Base-by-base conservation (phyloP, 495 filamentous ascomycete species). In the Aspergillus hancockii region DNA sequence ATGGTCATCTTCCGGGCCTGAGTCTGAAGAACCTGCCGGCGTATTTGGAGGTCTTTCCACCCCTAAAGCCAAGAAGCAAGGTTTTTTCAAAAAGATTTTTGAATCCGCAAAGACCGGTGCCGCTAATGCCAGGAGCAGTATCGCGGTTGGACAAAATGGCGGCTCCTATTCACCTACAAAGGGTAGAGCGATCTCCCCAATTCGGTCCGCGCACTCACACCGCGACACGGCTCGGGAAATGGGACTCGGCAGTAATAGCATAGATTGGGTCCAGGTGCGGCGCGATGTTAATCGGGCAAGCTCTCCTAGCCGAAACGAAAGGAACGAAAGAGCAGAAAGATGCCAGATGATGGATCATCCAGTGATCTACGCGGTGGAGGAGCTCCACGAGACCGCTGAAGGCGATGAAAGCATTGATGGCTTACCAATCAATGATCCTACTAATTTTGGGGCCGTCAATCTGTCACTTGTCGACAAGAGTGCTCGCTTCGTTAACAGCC, bases 81-180 rank as follows among this genome's bases (percentile, higher is more conserved):
- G 93, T 21, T 97, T 99, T 68, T 91, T 99, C 74, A 97, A 94
- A 75, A 95, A 95, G 64, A 92, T 99, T 52, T 83, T 98, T 36
- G 93, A 97, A 56, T 90, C 91, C 10, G 94, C 93, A 12, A 97
- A 95, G 74, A 97, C 95, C 0, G 90, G 90, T 14, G 92, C 96
- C 10, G 94, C 94, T 1, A 93, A 86, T 66, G 90, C 90, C 25
- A 85, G 94, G 63, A 93, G 89, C 55, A 94, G 88, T 60, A 93
- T 97, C 53, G 88, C 87, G 22, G 80, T 83, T 23, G 81, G 84
- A 4, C 85, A 87, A 40, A 70, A 78, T 18, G 79, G 75, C 21
- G 69, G 82, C 18, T 69, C 79, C 21, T 73, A 73, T 52, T 81
- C 79, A 30, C 77, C 79, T 12, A 78, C 77, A 9, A 85, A 83